Evolutionary conservation across 768 basidiomycete genomes (phyloP).

Genomic region (Tephrocybe rancida): DNA sequence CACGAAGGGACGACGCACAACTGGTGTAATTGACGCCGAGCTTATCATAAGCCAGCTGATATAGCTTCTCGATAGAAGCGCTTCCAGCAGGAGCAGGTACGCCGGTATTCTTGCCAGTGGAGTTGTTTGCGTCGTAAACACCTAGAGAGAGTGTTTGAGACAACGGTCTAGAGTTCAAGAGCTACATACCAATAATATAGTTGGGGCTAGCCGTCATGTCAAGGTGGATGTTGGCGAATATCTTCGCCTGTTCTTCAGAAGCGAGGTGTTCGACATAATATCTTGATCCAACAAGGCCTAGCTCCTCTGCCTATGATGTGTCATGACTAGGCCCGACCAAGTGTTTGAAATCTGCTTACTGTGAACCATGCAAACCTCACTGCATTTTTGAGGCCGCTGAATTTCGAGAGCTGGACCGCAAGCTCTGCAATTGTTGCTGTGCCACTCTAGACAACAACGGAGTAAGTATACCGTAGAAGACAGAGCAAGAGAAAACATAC

Average conservation of each 20-base stretch:
- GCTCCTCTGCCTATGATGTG: constrained; percentile 24
- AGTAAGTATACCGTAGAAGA: neutral
- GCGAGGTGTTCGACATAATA: constrained; percentile 30
- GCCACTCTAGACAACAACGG: constrained; percentile 15
- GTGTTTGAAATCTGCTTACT: neutral
- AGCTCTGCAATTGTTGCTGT: constrained; percentile 30
- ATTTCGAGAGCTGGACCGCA: constrained; percentile 28
- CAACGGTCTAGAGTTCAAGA: neutral
- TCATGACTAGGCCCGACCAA: neutral
- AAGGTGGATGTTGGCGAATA: constrained; percentile 36
- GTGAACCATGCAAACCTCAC: constrained; percentile 36
- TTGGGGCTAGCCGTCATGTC: constrained; percentile 38
- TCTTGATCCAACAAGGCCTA: constrained; percentile 31
- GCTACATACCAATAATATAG: constrained; percentile 13
- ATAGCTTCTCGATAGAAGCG: constrained; percentile 30
- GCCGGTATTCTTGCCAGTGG: constrained; percentile 27
- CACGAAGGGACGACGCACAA: constrained; percentile 2
- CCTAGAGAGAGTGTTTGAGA: constrained; percentile 12
- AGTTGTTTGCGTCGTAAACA: constrained; percentile 33
- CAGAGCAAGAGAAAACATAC: constrained; percentile 10
- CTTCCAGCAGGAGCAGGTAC: constrained; percentile 25
- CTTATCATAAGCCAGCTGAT: constrained; percentile 26
- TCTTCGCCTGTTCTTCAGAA: constrained; percentile 24
- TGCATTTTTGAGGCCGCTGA: constrained; percentile 28
- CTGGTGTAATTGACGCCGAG: constrained; percentile 22